Evolutionary conservation across 2,329 filamentous ascomycete species (phyloP).

Genomic region (Diaporthe australafricana): DNA sequence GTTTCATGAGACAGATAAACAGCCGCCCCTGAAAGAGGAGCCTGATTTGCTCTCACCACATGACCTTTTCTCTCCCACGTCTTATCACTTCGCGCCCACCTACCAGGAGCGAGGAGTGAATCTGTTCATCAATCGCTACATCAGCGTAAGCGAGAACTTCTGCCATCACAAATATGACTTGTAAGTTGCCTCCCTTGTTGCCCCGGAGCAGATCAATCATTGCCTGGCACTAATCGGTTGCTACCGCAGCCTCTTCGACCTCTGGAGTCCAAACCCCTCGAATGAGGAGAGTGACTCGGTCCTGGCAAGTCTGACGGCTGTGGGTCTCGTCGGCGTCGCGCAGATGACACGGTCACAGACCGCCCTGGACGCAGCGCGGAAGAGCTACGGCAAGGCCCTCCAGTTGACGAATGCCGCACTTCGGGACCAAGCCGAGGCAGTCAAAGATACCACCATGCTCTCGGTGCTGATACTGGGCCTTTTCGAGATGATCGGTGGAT

Average conservation of each 20-base stretch:
- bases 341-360: conserved; percentile 56
- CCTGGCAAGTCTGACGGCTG: conserved; percentile 64
- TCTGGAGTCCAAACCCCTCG: conserved; percentile 59
- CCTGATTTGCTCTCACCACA: background rate
- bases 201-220: background rate
- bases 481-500: conserved; percentile 64
- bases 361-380: conserved; percentile 59
- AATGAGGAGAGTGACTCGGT: conserved; percentile 55
- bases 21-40: background rate
- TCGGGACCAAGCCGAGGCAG: conserved; percentile 54
- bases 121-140: conserved; percentile 33
- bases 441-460: conserved; percentile 64
- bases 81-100: conserved; percentile 29
- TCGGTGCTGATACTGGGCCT: conserved; percentile 65
- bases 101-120: conserved; percentile 34
- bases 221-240: background rate
- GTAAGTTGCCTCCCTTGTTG: background rate
- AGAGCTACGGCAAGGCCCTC: conserved; percentile 64
- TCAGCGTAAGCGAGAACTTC: conserved; percentile 47
- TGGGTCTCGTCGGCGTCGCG: conserved; percentile 64
- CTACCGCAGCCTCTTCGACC: conserved; percentile 54
- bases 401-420: conserved; percentile 63
- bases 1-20: conserved; percentile 1
- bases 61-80: background rate
- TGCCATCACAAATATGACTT: conserved; percentile 64